phyloP scores from a whole-genome alignment of 768 basidiomycete species.

The Rhodotorula kratochvilovae region DNA sequence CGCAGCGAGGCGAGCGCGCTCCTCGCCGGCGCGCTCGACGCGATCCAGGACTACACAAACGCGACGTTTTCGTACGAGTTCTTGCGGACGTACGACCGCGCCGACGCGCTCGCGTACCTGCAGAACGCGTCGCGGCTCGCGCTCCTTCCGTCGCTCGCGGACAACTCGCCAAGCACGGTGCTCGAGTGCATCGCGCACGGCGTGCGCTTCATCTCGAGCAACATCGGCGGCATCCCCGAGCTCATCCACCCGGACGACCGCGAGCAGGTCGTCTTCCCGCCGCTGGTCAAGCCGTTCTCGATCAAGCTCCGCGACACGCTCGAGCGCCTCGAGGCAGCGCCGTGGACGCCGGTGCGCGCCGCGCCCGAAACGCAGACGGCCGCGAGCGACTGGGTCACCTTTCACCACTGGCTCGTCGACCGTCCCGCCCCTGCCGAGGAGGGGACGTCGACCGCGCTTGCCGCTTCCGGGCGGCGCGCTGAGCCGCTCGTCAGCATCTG shows the following conservation, averaged over 20 bases:
- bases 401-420: slow-evolving; percentile 23
- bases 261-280: slow-evolving; percentile 11
- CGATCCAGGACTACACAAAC: slow-evolving; percentile 27
- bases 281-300: slow-evolving; percentile 4
- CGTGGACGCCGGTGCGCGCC: slow-evolving; percentile 1
- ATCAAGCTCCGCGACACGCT: slow-evolving; percentile 2
- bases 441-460: not conserved
- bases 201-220: slow-evolving; percentile 32
- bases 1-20: slow-evolving; percentile 24
- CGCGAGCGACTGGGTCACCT: slow-evolving; percentile 8
- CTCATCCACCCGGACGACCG: slow-evolving; percentile 28
- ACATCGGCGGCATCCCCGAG: slow-evolving; percentile 36
- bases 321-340: not conserved
- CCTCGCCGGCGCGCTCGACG: slow-evolving; percentile 19
- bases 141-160: slow-evolving; percentile 37
- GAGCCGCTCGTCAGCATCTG: slow-evolving; percentile 30
- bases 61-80: slow-evolving; percentile 26
- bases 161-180: slow-evolving; percentile 39
- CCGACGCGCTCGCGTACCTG: slow-evolving; percentile 32
- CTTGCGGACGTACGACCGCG: slow-evolving; percentile 19
- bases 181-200: slow-evolving; percentile 36
- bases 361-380: slow-evolving; percentile 16
- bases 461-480: not conserved
- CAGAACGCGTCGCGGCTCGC: slow-evolving; percentile 29
- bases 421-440: not conserved